Evolutionary conservation across 352 stramenopile genomes (phyloP), one percentile per base, ranked within the genome.

Genomic region (Globisporangium ultimum): DNA sequence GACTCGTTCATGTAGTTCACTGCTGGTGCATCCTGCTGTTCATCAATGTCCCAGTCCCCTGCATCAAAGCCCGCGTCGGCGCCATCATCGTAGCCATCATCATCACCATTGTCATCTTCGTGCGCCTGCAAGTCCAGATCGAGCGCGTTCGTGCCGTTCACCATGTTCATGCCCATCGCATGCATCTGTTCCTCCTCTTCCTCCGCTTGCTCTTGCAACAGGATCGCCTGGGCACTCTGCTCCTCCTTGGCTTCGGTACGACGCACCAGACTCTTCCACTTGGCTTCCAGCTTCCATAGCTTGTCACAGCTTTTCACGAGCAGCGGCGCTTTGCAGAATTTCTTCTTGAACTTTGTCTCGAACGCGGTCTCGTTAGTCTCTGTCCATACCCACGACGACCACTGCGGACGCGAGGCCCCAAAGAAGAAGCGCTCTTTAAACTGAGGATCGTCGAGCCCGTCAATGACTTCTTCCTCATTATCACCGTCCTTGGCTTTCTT

Each of bases 351-450:
- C 15, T 76, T 88, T 13, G 70, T 72, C 46, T 88, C 79, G 1
- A 90, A 50, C 17, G 73, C 66, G 12, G 67, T 74, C 20, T 86
- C 70, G 22, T 63, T 34, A 2, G 76, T 82, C 57, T 91, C 74
- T 1, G 73, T 78, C 79, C 79, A 89, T 21, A 91, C 74, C 82
- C 79, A 91, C 48, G 81, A 87, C 14, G 79, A 67, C 81, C 81
- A 91, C 45, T 89, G 79, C 36, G 76, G 67, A 11, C 69, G 62
- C 15, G 74, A 71, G 1, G 70, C 70, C n/a, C 64, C 64, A 22
- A 73, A 68, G 49, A 91, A 71, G 57, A 89, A 91, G 9, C 77
- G 71, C 14, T 86, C 71, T 34, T 84, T 79, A 55, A 91, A 91
- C 3, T 64, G 64, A 18, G 75, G 79, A 22, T 91, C 81, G 2